Base-by-base conservation (phyloP, 768 basidiomycete species). In the Trichaptum fuscoviolaceum region DNA sequence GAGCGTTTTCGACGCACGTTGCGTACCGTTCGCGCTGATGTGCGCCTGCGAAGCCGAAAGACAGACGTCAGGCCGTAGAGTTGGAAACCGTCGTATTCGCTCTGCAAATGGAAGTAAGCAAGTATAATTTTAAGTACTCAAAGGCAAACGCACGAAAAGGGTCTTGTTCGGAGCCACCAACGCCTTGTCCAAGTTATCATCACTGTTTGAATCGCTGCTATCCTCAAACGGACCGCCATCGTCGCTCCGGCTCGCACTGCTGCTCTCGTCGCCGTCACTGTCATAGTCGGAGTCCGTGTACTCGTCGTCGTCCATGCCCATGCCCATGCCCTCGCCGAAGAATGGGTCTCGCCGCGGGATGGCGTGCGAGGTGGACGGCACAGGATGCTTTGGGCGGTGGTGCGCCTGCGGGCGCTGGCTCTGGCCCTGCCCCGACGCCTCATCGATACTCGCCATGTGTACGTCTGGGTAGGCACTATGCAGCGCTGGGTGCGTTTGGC, bases 41-140 rank as follows among this genome's bases (percentile, higher is more conserved):
- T 17, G 59, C 24, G 59, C 25, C 59, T 61, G 59, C 24, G 59
- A 23, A 61, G 59, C 25, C 59, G 59, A 18, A 61, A 61, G 3
- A 61, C 59, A 3, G 59, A 25, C 30, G 59, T 61, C 1, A 61
- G 59, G 15, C 59, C 59, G 59, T 61, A 61, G 17, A 25, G 23
- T 23, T 25, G 59, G 59, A 61, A 34, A 2, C 30, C 59, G 23
- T 61, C 59, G 59, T 61, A 25, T 24, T 61, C 59, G 25, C 24
- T 18, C 59, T 61, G 15, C 15, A 58, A 9, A 58, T 30, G 30
- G 8, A 30, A 30, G 30, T 8, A 30, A 3, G 30, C 30, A 30
- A 30, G 30, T 30, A 12, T 20, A 52, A 52, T 2, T 2, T 5
- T 6, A 52, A 52, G 42, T 52, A 52, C 12, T 2, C 15, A 52